These are phyloP conservation scores for Psophocarpus tetragonolobus DNA, from an alignment of 306 rosid genomes.

Conservation along the genomic window DNA sequence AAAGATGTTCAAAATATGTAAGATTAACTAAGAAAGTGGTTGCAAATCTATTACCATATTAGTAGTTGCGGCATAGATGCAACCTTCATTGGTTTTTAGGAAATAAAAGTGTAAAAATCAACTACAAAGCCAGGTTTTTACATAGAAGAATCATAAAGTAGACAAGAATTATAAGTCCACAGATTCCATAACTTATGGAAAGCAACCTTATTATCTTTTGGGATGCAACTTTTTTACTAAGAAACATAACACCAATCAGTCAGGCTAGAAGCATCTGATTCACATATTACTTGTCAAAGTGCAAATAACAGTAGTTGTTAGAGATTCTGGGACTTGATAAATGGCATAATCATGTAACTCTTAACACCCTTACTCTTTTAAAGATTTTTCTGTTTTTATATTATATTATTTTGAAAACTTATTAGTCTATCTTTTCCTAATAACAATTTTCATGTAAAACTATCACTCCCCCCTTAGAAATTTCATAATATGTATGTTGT, in stretches of 20 bases:
- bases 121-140: not conserved
- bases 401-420: not conserved
- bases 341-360: not conserved
- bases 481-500: not conserved
- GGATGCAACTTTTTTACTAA: not conserved
- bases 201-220: not conserved
- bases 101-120: not conserved
- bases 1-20: too few species aligned
- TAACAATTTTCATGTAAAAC: not conserved
- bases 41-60: not conserved
- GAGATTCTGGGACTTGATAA: not conserved
- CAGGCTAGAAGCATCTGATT: not conserved
- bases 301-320: not conserved
- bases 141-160: not conserved
- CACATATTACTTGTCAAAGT: not conserved
- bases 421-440: not conserved
- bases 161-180: not conserved
- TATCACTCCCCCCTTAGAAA: conserved; percentile 2
- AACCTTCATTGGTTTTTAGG: not conserved
- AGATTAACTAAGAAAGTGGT: too few species aligned
- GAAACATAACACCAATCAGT: not conserved
- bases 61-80: not conserved
- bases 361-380: not conserved
- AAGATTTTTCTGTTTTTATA: not conserved
- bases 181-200: not conserved